Percentiles rank a stretch among this genome's conserved stretches.
phyloP scores from a whole-genome alignment of 2,329 filamentous ascomycete genomes.

The Colletotrichum orbiculare region DNA sequence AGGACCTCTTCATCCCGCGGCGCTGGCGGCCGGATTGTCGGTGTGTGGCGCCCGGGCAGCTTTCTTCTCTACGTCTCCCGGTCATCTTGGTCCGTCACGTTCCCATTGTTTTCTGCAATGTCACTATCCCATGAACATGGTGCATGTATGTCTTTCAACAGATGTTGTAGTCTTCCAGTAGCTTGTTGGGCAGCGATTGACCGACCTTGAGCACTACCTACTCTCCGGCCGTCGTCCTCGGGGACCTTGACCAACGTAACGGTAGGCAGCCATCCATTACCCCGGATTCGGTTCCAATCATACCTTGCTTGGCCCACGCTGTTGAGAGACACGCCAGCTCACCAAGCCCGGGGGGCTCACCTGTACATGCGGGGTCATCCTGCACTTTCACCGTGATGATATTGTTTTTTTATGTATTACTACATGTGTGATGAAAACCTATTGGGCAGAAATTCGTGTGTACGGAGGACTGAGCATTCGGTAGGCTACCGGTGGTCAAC shows the following conservation, averaged over 20 bases:
- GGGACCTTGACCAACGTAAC: background rate
- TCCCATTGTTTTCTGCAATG: constrained; percentile 13
- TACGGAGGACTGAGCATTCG: background rate
- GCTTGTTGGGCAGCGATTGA: constrained; percentile 30
- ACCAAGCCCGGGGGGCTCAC: background rate
- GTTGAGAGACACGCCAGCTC: constrained; percentile 31
- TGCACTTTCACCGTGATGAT: background rate
- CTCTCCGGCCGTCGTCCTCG: background rate
- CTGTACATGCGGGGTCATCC: constrained; percentile 13
- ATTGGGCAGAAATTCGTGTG: constrained; percentile 6
- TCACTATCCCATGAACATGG: background rate
- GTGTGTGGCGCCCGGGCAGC: constrained; percentile 7
- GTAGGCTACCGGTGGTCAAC: background rate
- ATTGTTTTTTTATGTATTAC: background rate
- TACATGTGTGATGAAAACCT: background rate
- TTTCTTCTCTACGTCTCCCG: too few relatives aligned
- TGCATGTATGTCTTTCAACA: background rate
- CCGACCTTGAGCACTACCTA: background rate
- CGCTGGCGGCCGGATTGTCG: constrained; percentile 29
- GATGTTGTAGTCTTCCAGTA: background rate
- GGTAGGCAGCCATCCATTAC: too few relatives aligned
- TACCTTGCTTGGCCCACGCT: constrained; percentile 11
- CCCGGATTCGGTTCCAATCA: background rate
- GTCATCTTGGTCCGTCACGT: constrained; percentile 13
- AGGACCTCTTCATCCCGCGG: background rate